Evolutionary conservation across 2,329 filamentous ascomycete genomes (phyloP), one percentile per base, ranked within the genome.

Genomic region (Monilinia fructigena): DNA sequence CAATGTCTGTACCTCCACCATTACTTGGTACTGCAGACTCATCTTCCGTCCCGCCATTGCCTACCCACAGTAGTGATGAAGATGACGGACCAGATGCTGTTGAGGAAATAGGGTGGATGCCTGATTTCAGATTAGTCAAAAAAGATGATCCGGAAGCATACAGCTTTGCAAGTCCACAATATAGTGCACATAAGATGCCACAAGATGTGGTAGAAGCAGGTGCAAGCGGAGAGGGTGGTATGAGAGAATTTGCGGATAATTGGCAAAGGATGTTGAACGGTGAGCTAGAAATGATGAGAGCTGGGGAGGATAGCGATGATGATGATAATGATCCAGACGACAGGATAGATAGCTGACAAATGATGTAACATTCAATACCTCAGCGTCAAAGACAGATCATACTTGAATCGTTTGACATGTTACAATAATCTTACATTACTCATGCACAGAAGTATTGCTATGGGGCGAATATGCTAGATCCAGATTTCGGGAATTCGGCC

Each of bases 141-240:
- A 88, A 88, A 76, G 89, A 94, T 70, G 94, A 98, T 71, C 92
- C 93, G 0, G 91, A 94, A 68, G 93, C 93, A 0, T 95, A 92
- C 76, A 90, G 90, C 72, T 96, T 97, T 76, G 88, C 86, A 70
- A 90, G 91, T 5, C 86, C 92, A 1, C 91, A 94, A 74, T 98
- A 96, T 77, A 97, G 93, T 69, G 94, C 95, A 3, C 94, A 98
- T 76, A 99, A 98, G 79, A 80, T 99, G 72, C 95, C 95, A 0
- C 93, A 89, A 77, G 95, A 99, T 72, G 92, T 98, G 2, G 93
- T 97, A 2, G 86, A 89, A 72, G 88, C 87, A 26, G 85, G 86
- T 71, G 74, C 85, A 71, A 84, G 84, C 1, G 90, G 90, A 4
- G 86, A 91, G 65, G 91, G 90, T 3, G 90, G 89, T 0, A 83